phyloP scores from a whole-genome alignment of 1,284 basidiomycete species.

The Boletus smithii region DNA sequence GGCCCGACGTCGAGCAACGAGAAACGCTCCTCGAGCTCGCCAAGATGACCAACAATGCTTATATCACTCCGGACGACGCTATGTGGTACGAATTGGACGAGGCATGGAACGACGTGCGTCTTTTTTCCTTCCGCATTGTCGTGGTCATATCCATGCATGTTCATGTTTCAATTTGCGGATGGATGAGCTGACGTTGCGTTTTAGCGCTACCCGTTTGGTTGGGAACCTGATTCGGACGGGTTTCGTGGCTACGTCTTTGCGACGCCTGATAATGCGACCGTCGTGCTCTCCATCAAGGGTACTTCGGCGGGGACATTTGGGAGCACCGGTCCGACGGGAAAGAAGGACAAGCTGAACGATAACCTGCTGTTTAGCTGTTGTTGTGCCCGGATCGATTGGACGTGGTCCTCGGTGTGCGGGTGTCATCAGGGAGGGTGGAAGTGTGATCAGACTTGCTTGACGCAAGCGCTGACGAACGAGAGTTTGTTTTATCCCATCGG shows the following conservation, averaged over 20 bases:
- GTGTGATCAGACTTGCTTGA: slow-evolving; percentile 83
- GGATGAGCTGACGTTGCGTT: neutral
- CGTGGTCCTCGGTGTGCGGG: slow-evolving; percentile 93
- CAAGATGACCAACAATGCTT: slow-evolving; percentile 95
- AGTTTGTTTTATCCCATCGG: slow-evolving; percentile 88
- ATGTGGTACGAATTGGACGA: slow-evolving; percentile 78
- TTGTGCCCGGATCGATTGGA: slow-evolving; percentile 91
- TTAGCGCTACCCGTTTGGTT: slow-evolving; percentile 85
- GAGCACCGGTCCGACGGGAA: slow-evolving; percentile 79
- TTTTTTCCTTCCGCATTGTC: neutral
- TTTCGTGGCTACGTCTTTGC: slow-evolving; percentile 91
- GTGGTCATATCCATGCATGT: too few species aligned
- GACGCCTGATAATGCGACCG: slow-evolving; percentile 77
- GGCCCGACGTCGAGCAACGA: slow-evolving; percentile 74
- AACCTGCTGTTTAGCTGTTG: slow-evolving; percentile 98
- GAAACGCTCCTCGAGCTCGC: slow-evolving; percentile 81
- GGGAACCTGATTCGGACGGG: slow-evolving; percentile 85
- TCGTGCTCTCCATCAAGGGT: slow-evolving; percentile 92
- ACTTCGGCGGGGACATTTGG: slow-evolving; percentile 82
- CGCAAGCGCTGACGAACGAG: slow-evolving; percentile 76
- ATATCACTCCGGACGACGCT: slow-evolving; percentile 56
- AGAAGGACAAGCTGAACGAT: slow-evolving; percentile 93
- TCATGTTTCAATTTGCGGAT: too few species aligned
- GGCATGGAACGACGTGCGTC: slow-evolving; percentile 62
- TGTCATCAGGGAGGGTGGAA: slow-evolving; percentile 83